phyloP scores from a whole-genome alignment of 2,329 filamentous ascomycete genomes.

The Niveomyces coronatus region DNA sequence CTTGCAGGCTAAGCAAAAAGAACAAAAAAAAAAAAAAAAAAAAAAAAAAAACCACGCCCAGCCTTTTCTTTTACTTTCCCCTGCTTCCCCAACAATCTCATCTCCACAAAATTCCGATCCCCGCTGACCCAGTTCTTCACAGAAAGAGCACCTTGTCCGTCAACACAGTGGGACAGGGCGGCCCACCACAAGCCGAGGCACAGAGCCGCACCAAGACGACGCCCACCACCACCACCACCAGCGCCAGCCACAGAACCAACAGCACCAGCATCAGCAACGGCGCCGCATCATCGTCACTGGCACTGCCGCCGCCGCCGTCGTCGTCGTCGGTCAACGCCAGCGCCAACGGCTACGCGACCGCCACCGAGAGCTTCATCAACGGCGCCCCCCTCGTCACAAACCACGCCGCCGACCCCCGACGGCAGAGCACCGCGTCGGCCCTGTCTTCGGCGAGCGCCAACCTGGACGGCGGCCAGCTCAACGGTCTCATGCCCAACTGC shows the following conservation, averaged over 20 bases:
- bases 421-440: conserved; percentile 23
- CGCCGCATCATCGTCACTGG: background rate
- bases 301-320: too few species aligned
- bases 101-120: background rate
- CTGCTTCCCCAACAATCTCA: background rate
- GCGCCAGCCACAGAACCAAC: conserved; percentile 15
- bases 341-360: conserved; percentile 4
- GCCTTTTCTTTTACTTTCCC: conserved; percentile 1
- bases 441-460: conserved; percentile 14
- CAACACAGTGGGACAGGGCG: conserved; percentile 24
- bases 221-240: conserved; percentile 21
- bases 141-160: conserved; percentile 35
- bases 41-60: too few species aligned
- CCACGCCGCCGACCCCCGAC: conserved; percentile 27
- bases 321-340: too few species aligned
- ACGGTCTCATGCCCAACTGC: conserved; percentile 17
- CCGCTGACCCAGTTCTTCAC: conserved; percentile 16
- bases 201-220: conserved; percentile 30
- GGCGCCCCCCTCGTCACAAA: conserved; percentile 22
- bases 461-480: conserved; percentile 19
- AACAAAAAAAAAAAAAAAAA: too few species aligned
- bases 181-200: conserved; percentile 37
- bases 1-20: too few species aligned
- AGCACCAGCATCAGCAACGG: conserved; percentile 9
- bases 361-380: conserved; percentile 2